Evolutionary conservation across 2,329 filamentous ascomycete species (phyloP).

Genomic region (Cryphonectria parasitica): DNA sequence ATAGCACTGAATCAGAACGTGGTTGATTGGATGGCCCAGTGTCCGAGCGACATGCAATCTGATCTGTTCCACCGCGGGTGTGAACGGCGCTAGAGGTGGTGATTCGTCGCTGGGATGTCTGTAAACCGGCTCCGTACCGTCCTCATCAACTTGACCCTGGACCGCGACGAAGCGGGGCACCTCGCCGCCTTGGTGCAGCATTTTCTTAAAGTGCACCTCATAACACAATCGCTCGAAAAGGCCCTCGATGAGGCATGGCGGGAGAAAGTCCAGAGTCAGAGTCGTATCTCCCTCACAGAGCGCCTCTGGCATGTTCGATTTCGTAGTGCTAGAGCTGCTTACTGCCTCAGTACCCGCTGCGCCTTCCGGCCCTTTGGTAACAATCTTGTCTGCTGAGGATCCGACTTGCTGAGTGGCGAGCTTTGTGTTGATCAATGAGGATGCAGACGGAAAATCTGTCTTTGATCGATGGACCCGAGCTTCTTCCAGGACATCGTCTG

Average conservation of each 20-base stretch:
- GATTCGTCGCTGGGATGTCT: conserved; percentile 91
- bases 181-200: conserved; percentile 90
- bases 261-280: conserved; percentile 72
- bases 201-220: conserved; percentile 86
- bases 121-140: conserved; percentile 86
- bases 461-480: not conserved
- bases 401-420: not conserved
- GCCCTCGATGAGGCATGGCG: conserved; percentile 55
- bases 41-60: conserved; percentile 69
- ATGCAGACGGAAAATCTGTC: not conserved
- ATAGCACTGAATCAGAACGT: conserved; percentile 91
- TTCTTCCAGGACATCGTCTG: conserved; percentile 7
- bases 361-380: not conserved
- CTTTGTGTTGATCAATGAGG: not conserved
- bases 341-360: conserved; percentile 20
- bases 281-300: conserved; percentile 83
- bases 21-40: conserved; percentile 83
- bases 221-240: conserved; percentile 72
- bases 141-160: conserved; percentile 70
- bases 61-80: conserved; percentile 71
- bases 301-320: conserved; percentile 44
- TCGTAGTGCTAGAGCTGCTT: conserved; percentile 30
- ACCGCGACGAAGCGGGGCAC: conserved; percentile 91
- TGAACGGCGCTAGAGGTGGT: conserved; percentile 76
- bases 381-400: not conserved